A percentile compares a stretch with the other conserved stretches of the same genome.
phyloP scores from a whole-genome alignment of 2,329 filamentous ascomycete genomes.

The Colletotrichum acutatum region DNA sequence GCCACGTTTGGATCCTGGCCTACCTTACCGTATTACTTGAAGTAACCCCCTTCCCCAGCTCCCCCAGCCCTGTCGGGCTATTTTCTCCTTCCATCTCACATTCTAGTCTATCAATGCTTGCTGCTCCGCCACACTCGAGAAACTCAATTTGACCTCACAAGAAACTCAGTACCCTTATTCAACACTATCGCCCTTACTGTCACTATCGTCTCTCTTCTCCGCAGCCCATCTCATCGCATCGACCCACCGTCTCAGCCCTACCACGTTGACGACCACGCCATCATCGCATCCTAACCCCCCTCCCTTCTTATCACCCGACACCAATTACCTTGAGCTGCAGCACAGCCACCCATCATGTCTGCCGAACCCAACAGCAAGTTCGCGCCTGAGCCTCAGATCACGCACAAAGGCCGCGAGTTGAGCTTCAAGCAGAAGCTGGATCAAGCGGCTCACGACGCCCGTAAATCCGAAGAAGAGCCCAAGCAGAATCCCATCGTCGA shows the following conservation, averaged over 20 bases:
- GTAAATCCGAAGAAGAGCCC: constrained; percentile 39
- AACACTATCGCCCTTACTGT: constrained; percentile 3
- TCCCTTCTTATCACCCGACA: neutral
- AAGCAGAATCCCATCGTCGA: constrained; percentile 51
- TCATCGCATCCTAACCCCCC: neutral
- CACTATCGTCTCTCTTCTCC: neutral
- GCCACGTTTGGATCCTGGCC: neutral
- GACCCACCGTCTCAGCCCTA: neutral
- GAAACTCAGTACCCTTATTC: neutral
- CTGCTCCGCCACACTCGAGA: constrained; percentile 15
- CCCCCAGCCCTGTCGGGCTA: constrained; percentile 21
- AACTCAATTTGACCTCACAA: constrained; percentile 6
- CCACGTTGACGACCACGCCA: constrained; percentile 10
- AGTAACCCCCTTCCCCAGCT: constrained; percentile 6
- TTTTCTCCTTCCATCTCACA: constrained; percentile 9
- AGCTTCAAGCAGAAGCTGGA: constrained; percentile 59
- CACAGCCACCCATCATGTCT: constrained; percentile 17
- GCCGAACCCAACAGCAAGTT: constrained; percentile 26
- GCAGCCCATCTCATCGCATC: neutral
- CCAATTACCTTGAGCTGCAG: neutral
- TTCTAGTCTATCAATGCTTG: constrained; percentile 16
- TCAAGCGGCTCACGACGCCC: constrained; percentile 50
- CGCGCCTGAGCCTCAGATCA: constrained; percentile 28
- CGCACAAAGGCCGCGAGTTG: constrained; percentile 35
- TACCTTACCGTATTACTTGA: constrained; percentile 16